phyloP scores from a whole-genome alignment of 1,284 basidiomycete species.

The Apiotrichum veenhuisii region DNA sequence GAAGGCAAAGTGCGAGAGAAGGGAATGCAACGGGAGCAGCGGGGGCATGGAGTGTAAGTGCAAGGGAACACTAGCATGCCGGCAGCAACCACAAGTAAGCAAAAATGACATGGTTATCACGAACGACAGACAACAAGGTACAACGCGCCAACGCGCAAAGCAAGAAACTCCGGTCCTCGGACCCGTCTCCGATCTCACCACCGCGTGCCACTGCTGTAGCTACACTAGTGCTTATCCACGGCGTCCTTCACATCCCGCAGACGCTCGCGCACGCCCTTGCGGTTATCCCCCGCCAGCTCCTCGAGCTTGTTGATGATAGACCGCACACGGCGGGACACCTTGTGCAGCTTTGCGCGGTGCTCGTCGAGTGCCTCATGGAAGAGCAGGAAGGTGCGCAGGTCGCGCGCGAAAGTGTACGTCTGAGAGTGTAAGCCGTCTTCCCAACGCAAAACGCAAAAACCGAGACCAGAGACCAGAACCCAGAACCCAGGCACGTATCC shows the following conservation, averaged over 20 bases:
- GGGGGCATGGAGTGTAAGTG: not conserved
- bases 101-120: too few relatives aligned
- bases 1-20: not conserved
- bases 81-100: too few relatives aligned
- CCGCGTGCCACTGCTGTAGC: too few relatives aligned
- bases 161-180: too few relatives aligned
- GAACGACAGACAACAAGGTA: too few relatives aligned
- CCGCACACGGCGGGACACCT: slow-evolving; percentile 27
- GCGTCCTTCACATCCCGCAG: slow-evolving; percentile 28
- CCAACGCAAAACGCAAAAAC: too few relatives aligned
- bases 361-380: slow-evolving; percentile 33
- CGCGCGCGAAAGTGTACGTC: slow-evolving; percentile 49
- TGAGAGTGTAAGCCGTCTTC: slow-evolving; percentile 17
- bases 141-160: too few relatives aligned
- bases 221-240: slow-evolving; percentile 26
- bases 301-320: slow-evolving; percentile 25
- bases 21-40: too few relatives aligned
- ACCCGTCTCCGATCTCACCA: too few relatives aligned
- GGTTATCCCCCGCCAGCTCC: slow-evolving; percentile 38
- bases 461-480: too few relatives aligned
- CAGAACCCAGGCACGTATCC: not conserved
- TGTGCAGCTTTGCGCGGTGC: slow-evolving; percentile 20
- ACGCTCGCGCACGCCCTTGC: slow-evolving; percentile 37
- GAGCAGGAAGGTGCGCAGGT: slow-evolving; percentile 40
- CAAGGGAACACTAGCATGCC: not conserved